These are phyloP conservation scores for Erodium texanum DNA, from an alignment of 441 rosid genomes.

Conservation along the genomic window DNA sequence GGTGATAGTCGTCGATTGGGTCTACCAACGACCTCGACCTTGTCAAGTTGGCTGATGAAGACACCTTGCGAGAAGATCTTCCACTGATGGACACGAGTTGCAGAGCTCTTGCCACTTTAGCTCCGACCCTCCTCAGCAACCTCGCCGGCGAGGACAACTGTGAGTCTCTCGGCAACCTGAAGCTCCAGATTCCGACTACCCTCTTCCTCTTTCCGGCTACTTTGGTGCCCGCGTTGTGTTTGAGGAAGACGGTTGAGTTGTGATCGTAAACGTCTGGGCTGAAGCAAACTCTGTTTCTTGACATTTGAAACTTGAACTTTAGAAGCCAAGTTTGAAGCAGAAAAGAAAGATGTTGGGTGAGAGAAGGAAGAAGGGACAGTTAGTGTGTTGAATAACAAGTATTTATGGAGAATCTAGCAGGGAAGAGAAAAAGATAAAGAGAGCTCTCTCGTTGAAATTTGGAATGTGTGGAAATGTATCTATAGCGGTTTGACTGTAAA, in stretches of 20 bases:
- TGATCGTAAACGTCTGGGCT: no score
- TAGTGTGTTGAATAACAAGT: neutral
- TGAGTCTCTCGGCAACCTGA: neutral
- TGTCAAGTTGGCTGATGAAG: slow-evolving; percentile 38
- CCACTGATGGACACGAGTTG: slow-evolving; percentile 25
- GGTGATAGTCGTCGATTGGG: slow-evolving; percentile 43
- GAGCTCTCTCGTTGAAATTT: neutral
- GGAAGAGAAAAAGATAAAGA: neutral
- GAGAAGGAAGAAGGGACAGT: neutral
- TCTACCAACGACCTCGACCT: slow-evolving; percentile 72
- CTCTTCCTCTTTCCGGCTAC: neutral
- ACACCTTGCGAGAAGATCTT: slow-evolving; percentile 36
- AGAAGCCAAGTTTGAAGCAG: no score
- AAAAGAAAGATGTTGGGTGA: no score
- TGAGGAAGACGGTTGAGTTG: no score
- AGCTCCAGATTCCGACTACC: neutral
- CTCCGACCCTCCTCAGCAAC: slow-evolving; percentile 45
- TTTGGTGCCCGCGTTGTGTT: neutral
- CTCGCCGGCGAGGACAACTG: slow-evolving; percentile 30
- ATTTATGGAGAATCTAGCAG: neutral
- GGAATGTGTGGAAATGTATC: neutral
- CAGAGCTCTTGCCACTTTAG: slow-evolving; percentile 46
- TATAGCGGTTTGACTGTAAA: neutral
- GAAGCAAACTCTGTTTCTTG: neutral
- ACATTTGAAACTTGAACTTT: neutral